These are phyloP conservation scores for Dillenia turbinata DNA, from an alignment of 164 flowering plant genomes.

Conservation along the genomic window DNA sequence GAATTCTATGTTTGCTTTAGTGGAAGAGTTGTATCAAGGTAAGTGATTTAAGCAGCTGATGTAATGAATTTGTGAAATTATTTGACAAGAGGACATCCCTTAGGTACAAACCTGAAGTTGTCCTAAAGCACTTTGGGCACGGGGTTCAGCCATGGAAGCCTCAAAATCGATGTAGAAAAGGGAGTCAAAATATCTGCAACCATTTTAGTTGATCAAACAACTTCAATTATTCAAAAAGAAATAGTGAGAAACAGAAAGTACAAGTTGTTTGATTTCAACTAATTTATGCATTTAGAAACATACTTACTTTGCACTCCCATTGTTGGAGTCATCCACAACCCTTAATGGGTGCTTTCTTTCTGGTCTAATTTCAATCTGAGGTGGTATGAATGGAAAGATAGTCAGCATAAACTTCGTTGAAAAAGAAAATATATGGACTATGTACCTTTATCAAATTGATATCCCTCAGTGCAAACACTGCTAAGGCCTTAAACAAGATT, in stretches of 20 bases:
- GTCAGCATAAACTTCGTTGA: neutral
- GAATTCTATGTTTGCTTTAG: no score
- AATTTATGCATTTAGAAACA: neutral
- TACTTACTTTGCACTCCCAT: constrained; percentile 38
- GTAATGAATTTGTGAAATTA: no score
- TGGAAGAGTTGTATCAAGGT: no score
- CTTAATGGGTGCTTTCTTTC: constrained; percentile 36
- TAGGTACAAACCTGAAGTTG: constrained; percentile 61
- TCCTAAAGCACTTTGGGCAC: constrained; percentile 70
- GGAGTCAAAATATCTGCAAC: constrained; percentile 66
- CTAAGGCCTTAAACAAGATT: constrained; percentile 46
- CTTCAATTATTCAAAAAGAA: no score
- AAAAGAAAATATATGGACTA: neutral
- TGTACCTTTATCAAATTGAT: constrained; percentile 42
- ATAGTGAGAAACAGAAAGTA: no score
- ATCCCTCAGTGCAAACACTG: constrained; percentile 43
- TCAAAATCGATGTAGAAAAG: constrained; percentile 77
- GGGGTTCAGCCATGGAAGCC: constrained; percentile 81
- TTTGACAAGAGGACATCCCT: no score
- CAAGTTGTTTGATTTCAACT: no score
- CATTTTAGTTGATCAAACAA: neutral
- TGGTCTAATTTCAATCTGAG: constrained; percentile 49
- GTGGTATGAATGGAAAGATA: neutral
- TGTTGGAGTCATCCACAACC: constrained; percentile 36
- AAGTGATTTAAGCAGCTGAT: no score